Conservation (phyloP, 805 yeast species). For the Maudiozyma barnettii region DNA sequence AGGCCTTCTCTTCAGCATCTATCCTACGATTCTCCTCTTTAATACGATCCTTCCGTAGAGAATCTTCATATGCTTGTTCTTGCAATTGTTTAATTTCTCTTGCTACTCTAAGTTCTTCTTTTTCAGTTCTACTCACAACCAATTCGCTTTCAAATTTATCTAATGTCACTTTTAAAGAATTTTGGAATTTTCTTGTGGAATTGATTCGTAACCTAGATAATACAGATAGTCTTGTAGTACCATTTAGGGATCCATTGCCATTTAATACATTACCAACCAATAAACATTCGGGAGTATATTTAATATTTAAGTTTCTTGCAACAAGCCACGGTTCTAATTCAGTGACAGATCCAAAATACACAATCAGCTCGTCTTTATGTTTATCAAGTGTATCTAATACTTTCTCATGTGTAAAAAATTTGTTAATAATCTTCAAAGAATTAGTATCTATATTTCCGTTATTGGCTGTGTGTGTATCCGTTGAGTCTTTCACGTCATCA, state of each 20-base stretch:
- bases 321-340: conserved; percentile 61
- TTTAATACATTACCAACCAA: conserved; percentile 49
- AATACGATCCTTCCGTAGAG: conserved; percentile 46
- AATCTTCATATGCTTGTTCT: conserved; percentile 55
- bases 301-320: conserved; percentile 44
- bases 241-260: conserved; percentile 28
- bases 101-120: conserved; percentile 46
- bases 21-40: conserved; percentile 39
- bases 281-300: conserved; percentile 46
- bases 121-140: conserved; percentile 48
- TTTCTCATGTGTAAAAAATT: conserved; percentile 36
- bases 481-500: background rate
- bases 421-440: conserved; percentile 36
- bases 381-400: conserved; percentile 32
- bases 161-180: conserved; percentile 34
- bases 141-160: conserved; percentile 56
- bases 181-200: conserved; percentile 28
- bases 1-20: conserved; percentile 7
- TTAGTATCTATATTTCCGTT: conserved; percentile 13
- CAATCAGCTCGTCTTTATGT: conserved; percentile 35
- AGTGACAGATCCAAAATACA: conserved; percentile 56
- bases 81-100: conserved; percentile 55
- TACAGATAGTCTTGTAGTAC: conserved; percentile 29
- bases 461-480: background rate
- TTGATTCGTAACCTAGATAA: conserved; percentile 25